Percentiles rank a stretch among this genome's conserved stretches.
phyloP scores from a whole-genome alignment of 2,329 filamentous ascomycete genomes.

The Hypomyces perniciosus region DNA sequence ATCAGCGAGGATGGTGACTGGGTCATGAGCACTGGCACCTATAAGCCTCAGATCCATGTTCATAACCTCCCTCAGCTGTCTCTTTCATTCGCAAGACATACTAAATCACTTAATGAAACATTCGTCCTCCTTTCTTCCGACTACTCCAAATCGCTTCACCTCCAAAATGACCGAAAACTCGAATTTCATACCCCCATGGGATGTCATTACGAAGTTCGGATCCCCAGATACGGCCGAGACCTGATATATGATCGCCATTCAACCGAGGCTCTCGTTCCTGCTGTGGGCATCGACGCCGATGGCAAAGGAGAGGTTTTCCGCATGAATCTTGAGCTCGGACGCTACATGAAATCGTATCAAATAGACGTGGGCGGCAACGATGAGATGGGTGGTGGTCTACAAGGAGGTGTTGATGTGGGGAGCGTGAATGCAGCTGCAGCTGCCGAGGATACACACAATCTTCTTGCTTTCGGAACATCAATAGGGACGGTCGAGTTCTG shows the following conservation, averaged over 20 bases:
- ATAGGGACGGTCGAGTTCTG: conserved; percentile 96
- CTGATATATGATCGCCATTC: conserved; percentile 76
- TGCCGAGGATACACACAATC: conserved; percentile 81
- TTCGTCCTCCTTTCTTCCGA: conserved; percentile 85
- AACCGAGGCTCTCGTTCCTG: conserved; percentile 78
- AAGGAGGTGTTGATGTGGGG: conserved; percentile 80
- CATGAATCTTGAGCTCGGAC: conserved; percentile 82
- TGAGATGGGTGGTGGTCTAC: conserved; percentile 66
- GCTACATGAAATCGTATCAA: conserved; percentile 92
- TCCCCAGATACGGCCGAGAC: conserved; percentile 89
- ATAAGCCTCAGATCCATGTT: conserved; percentile 70
- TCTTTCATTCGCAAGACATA: conserved; percentile 90
- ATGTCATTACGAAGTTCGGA: conserved; percentile 80
- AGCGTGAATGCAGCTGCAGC: conserved; percentile 83
- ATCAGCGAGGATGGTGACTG: conserved; percentile 94
- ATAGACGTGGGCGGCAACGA: conserved; percentile 86
- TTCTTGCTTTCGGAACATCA: conserved; percentile 89
- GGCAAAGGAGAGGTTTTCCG: conserved; percentile 89
- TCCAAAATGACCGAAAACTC: conserved; percentile 84
- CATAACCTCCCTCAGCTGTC: conserved; percentile 91
- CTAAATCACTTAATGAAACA: conserved; percentile 82
- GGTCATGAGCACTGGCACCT: conserved; percentile 88
- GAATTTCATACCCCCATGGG: conserved; percentile 90
- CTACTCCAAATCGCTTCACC: conserved; percentile 88
- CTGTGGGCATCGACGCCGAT: conserved; percentile 80